These are phyloP conservation scores for Elongisporangium anandrum DNA, from an alignment of 352 stramenopile species.

Conservation along the genomic window DNA sequence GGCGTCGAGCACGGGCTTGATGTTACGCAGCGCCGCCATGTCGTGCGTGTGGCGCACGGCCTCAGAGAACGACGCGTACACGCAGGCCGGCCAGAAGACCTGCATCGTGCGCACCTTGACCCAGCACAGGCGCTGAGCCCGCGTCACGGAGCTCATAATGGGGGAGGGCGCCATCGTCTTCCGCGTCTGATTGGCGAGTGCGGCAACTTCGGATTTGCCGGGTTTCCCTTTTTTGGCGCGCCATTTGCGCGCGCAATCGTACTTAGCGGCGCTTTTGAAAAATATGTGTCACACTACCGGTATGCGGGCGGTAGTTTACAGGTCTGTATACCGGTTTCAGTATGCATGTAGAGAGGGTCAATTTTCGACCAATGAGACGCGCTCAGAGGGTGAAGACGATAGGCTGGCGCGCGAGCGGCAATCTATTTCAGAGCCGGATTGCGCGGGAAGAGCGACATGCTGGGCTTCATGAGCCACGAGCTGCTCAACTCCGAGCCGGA, in stretches of 20 bases:
- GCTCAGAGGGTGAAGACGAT: no score
- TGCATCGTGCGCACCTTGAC: conserved; percentile 46
- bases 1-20: conserved; percentile 49
- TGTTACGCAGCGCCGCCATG: conserved; percentile 22
- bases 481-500: not conserved
- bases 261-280: conserved; percentile 3
- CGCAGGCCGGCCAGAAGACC: conserved; percentile 68
- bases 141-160: not conserved
- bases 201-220: not conserved
- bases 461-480: not conserved
- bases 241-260: conserved; percentile 16
- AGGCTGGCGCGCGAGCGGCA: no score
- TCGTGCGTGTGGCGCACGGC: conserved; percentile 46
- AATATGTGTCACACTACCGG: no score
- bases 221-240: not conserved
- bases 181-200: not conserved
- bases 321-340: no score
- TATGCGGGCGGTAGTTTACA: no score
- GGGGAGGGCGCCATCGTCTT: not conserved
- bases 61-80: conserved; percentile 58
- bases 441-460: conserved; percentile 1
- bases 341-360: no score
- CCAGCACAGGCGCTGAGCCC: conserved; percentile 24
- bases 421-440: not conserved
- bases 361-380: no score